Evolutionary conservation across 495 filamentous ascomycete species (phyloP), one percentile per base, ranked within the genome.

Genomic region (Xeromyces bisporus): DNA sequence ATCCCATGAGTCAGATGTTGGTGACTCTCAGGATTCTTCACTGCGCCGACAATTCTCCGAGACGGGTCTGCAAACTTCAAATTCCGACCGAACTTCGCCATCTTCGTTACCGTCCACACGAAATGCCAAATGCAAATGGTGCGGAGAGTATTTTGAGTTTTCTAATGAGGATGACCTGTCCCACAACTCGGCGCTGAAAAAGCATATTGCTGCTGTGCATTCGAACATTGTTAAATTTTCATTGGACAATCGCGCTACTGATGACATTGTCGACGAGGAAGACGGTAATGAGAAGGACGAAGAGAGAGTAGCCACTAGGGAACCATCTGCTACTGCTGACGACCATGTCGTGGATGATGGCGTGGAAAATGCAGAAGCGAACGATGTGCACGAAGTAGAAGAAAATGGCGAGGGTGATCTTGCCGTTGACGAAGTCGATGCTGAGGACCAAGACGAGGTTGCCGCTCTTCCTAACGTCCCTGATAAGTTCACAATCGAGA

Each of bases 31-130:
- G 41, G 54, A 58, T 37, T 62, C 58, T 33, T 50, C 54, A 12
- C 34, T 58, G 40, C 55, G 49, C 48, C 55, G 55, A 41, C 54
- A 58, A 41, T 56, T 60, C 40, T 61, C 59, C 40, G 59, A 64
- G 28, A 55, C 53, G 28, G 36, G 53, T 20, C 51, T 53, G 26
- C 41, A 48, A 14, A 50, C 38, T 15, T 55, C 52, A 38, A 55
- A 47, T 15, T 58, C 59, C 23, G 48, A 49, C 25, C 47, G 55
- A 29, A 44, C 50, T 13, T 55, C 55, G 2, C 50, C 50, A 6
- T 60, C 59, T 6, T 53, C 55, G 4, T 40, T 53, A 18, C 53
- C 46, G 13, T 26, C 46, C 2, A 34, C 40, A 6, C 36, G 37
- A 10, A 34, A 33, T 7, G 16, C 49, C 1, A 56, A 53, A 31